These are phyloP conservation scores for Pyrenopolyporus hunteri DNA, from an alignment of 495 filamentous ascomycete genomes.

Conservation along the genomic window DNA sequence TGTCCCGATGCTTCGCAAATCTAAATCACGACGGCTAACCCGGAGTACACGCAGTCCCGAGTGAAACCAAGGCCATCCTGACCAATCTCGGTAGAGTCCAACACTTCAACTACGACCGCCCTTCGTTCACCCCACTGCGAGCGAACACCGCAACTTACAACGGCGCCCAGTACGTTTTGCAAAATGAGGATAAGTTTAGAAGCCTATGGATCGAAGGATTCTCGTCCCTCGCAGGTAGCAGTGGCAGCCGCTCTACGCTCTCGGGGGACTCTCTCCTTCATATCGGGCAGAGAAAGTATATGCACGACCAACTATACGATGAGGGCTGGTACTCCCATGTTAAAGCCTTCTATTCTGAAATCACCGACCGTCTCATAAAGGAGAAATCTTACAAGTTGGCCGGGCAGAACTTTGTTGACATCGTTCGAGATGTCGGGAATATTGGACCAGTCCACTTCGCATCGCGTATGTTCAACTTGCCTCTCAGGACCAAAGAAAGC, in stretches of 20 bases:
- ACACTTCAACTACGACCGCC: conserved; percentile 74
- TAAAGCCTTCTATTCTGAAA: conserved; percentile 68
- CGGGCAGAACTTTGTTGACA: conserved; percentile 72
- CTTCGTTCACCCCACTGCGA: conserved; percentile 56
- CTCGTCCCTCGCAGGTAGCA: conserved; percentile 54
- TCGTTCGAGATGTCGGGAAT: conserved; percentile 78
- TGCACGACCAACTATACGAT: conserved; percentile 64
- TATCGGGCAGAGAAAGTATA: conserved; percentile 54
- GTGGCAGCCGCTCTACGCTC: conserved; percentile 59
- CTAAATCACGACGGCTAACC: background rate
- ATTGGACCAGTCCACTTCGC: conserved; percentile 74
- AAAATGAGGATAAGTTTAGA: conserved; percentile 67
- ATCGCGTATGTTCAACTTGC: conserved; percentile 72
- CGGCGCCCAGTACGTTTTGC: conserved; percentile 67
- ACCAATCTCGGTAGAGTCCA: conserved; percentile 71
- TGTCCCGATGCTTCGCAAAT: background rate
- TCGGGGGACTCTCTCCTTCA: conserved; percentile 59
- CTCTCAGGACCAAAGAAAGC: conserved; percentile 72
- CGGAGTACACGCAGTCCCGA: conserved; percentile 27
- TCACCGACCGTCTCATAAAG: conserved; percentile 67
- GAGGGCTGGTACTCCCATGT: conserved; percentile 62
- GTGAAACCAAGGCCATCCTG: conserved; percentile 75
- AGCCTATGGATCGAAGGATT: conserved; percentile 65
- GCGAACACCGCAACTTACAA: conserved; percentile 65
- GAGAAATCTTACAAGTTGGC: conserved; percentile 64